These are phyloP conservation scores for Rhodotorula sp. DNA, from an alignment of 1,284 basidiomycete species.

Conservation along the genomic window DNA sequence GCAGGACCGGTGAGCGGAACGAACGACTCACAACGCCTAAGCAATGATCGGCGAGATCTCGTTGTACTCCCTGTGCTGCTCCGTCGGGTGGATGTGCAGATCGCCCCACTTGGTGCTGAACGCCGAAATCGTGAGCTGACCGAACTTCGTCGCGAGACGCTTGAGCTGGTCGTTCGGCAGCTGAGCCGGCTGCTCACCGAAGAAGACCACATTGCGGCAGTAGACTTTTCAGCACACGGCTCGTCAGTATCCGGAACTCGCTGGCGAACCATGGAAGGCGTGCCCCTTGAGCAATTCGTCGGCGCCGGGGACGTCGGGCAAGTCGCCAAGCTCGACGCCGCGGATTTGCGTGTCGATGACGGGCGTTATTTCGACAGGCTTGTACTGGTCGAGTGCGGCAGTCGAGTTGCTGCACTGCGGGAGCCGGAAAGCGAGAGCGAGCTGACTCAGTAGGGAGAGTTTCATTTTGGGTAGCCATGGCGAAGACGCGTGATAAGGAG, in stretches of 20 bases:
- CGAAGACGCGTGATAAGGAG: no score
- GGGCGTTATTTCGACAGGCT: constrained; percentile 40
- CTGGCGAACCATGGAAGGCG: constrained; percentile 36
- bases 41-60: constrained; percentile 16
- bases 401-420: constrained; percentile 24
- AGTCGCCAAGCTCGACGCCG: constrained; percentile 38
- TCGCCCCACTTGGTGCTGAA: not conserved
- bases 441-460: not conserved
- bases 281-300: constrained; percentile 45
- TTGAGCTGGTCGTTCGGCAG: constrained; percentile 20
- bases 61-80: not conserved
- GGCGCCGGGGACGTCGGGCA: constrained; percentile 34
- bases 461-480: not conserved
- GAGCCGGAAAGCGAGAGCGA: constrained; percentile 2
- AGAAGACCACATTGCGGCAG: constrained; percentile 42
- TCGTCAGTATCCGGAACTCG: not conserved
- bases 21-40: not conserved
- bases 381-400: constrained; percentile 41
- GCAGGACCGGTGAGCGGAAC: not conserved
- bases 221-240: not conserved
- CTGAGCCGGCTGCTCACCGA: constrained; percentile 23
- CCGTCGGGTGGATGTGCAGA: constrained; percentile 44
- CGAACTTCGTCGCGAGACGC: constrained; percentile 37
- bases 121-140: constrained; percentile 16
- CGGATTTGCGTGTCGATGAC: constrained; percentile 41